These are phyloP conservation scores for Excoecaria agallocha DNA, from an alignment of 345 rosid species.

Conservation along the genomic window DNA sequence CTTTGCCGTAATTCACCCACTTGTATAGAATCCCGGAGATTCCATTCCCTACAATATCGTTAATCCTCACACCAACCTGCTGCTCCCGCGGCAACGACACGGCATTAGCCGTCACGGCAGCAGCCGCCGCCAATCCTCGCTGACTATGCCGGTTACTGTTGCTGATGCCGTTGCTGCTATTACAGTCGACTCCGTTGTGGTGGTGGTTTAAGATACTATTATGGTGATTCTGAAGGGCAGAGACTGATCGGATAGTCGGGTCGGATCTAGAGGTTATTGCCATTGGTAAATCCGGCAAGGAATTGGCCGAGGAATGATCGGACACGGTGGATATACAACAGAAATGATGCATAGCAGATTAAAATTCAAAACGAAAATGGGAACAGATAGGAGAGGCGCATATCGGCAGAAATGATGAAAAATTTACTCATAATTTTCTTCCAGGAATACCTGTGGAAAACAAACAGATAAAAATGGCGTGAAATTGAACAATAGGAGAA, in stretches of 20 bases:
- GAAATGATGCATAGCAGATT: slow-evolving; percentile 53
- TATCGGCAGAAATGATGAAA: neutral
- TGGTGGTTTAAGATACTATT: neutral
- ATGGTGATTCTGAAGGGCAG: neutral
- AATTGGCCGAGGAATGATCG: slow-evolving; percentile 34
- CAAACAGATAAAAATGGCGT: neutral
- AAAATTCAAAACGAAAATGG: neutral
- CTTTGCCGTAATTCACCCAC: slow-evolving; percentile 98
- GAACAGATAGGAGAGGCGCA: slow-evolving; percentile 1
- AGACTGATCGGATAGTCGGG: slow-evolving; percentile 19
- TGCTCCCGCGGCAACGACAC: slow-evolving; percentile 17
- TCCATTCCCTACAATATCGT: slow-evolving; percentile 86
- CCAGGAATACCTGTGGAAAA: neutral
- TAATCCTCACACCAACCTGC: slow-evolving; percentile 51
- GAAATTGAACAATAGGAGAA: neutral
- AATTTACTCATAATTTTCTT: neutral
- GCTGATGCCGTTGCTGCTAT: neutral
- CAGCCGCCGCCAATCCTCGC: slow-evolving; percentile 5
- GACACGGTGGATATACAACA: slow-evolving; percentile 50
- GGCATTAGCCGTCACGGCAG: neutral
- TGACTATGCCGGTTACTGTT: slow-evolving; percentile 6
- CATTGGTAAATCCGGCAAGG: slow-evolving; percentile 33
- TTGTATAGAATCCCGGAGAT: slow-evolving; percentile 76
- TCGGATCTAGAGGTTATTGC: slow-evolving; percentile 35
- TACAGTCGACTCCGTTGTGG: neutral